Conservation (phyloP, 768 basidiomycete species). For the Porpolomopsis calyptriformis region DNA sequence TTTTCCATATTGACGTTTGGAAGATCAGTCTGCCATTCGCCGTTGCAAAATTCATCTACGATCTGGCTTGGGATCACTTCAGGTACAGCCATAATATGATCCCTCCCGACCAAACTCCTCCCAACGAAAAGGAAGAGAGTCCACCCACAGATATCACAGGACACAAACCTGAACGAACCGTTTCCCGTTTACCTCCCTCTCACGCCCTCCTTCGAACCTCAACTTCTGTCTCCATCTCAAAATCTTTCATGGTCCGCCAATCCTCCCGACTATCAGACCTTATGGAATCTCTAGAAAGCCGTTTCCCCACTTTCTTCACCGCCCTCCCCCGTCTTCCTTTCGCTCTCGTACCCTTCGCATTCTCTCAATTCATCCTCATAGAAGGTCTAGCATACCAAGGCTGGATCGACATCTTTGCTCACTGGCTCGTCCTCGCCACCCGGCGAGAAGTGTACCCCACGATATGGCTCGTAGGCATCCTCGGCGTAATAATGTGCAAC, state of each 20-base stretch:
- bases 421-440: slow-evolving; percentile 38
- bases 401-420: slow-evolving; percentile 79
- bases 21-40: slow-evolving; percentile 79
- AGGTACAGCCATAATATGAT: slow-evolving; percentile 17
- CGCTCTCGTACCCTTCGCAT: slow-evolving; percentile 80
- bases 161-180: not conserved
- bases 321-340: slow-evolving; percentile 66
- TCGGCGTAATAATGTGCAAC: slow-evolving; percentile 58
- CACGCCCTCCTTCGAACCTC: not conserved
- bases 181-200: not conserved
- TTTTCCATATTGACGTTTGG: slow-evolving; percentile 72
- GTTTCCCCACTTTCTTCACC: slow-evolving; percentile 64
- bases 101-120: not conserved
- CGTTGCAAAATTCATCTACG: slow-evolving; percentile 55
- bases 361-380: slow-evolving; percentile 91
- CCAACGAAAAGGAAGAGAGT: not conserved
- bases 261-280: not conserved
- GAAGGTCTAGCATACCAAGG: slow-evolving; percentile 72
- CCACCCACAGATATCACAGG: not conserved
- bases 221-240: not conserved
- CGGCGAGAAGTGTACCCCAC: slow-evolving; percentile 23
- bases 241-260: not conserved
- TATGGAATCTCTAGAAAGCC: slow-evolving; percentile 16
- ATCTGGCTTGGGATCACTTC: slow-evolving; percentile 51
- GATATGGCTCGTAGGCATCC: slow-evolving; percentile 48